phyloP scores from a whole-genome alignment of 1,284 basidiomycete genomes.

The Exobasidium rhododendri region DNA sequence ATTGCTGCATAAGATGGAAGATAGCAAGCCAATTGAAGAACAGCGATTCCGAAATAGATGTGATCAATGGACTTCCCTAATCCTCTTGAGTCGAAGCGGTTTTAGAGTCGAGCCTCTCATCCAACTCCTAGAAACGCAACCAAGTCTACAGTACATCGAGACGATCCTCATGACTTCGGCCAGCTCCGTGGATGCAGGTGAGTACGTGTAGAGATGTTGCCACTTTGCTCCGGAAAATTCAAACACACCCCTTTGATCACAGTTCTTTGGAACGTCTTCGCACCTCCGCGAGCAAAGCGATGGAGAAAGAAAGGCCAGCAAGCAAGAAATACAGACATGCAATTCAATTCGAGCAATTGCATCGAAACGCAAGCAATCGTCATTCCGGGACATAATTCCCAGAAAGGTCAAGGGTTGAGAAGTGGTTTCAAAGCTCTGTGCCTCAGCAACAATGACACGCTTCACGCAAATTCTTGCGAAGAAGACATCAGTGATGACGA shows the following conservation, averaged over 20 bases:
- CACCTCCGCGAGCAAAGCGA: background rate
- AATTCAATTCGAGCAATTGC: background rate
- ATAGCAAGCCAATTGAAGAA: background rate
- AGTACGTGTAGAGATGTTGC: too few species aligned
- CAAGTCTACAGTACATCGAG: background rate
- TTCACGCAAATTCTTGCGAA: background rate
- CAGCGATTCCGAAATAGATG: background rate
- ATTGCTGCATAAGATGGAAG: background rate
- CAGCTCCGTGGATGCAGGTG: background rate
- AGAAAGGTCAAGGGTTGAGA: slow-evolving; percentile 6
- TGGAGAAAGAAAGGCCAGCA: background rate
- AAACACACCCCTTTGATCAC: too few species aligned
- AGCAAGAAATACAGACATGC: background rate
- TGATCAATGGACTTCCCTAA: background rate
- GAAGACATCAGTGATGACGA: background rate
- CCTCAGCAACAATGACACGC: background rate
- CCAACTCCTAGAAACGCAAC: background rate
- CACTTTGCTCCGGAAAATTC: too few species aligned
- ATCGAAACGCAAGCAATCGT: slow-evolving; percentile 9
- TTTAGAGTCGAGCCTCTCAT: slow-evolving; percentile 4
- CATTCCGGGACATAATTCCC: background rate
- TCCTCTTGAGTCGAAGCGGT: background rate
- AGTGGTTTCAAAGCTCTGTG: slow-evolving; percentile 5
- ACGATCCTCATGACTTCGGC: slow-evolving; percentile 9
- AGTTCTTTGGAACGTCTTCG: background rate